Base-by-base conservation (phyloP, 2,329 filamentous ascomycete genomes). In the Cordyceps pruinosa region DNA sequence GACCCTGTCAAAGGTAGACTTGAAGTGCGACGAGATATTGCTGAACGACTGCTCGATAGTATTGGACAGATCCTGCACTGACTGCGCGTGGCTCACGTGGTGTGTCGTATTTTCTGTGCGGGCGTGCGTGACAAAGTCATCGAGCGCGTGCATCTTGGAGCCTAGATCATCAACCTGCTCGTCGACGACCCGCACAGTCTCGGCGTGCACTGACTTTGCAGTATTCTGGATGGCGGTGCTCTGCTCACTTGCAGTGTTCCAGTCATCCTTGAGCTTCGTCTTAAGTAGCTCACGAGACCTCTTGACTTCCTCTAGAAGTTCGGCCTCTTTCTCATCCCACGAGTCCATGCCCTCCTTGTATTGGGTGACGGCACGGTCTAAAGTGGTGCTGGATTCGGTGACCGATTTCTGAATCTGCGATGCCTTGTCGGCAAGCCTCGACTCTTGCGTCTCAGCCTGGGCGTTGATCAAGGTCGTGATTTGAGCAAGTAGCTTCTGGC, bases 101-200 rank as follows among this genome's bases (percentile, higher is more conserved):
- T 96, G 90, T 19, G 78, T 77, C 30, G 87, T 83, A 69, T 96
- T 97, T 66, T 95, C 88, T 1, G 82, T 83, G 59, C 87, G 84
- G 50, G 95, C 91, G 32, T 89, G 85, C 32, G 86, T 81, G 39
- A 97, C 90, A 65, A 97, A 96, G 62, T 93, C 89, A 66, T 97
- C 93, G 8, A 99, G 80, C 1, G 90, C 89, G 57, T 86, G 83
- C 82, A 99, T 92, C 71, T 97, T 90, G n/a, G 79, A 81, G 60
- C 89, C 87, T 67, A 99, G 87, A 63, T 96, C 89, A 57, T 83
- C 81, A 74, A 95, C 89, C 73, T 99, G 94, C 58, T 88, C 86
- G 66, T 93, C 89, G 13, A 97, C 92, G 58, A 95, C 93, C 7
- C 87, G 86, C 30, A 96, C 84, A 0, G 93, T 97, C 72, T 96